phyloP scores from a whole-genome alignment of 164 flowering plant genomes.

The Euptelea pleiosperma region DNA sequence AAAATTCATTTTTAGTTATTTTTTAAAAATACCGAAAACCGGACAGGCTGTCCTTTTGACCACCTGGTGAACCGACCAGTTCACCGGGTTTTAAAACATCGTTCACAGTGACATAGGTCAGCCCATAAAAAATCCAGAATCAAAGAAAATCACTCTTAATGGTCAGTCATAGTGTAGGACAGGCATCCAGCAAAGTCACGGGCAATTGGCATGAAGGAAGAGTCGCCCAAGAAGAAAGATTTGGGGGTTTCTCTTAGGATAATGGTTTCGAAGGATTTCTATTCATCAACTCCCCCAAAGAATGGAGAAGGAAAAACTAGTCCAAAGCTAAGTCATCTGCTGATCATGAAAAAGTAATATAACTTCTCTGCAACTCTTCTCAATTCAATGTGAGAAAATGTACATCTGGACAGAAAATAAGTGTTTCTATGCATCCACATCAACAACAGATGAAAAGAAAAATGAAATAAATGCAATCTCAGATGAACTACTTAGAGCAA shows the following conservation, averaged over 20 bases:
- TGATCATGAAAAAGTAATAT: slow-evolving; percentile 5
- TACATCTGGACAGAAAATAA: neutral
- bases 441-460: neutral
- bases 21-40: too few species aligned
- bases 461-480: neutral
- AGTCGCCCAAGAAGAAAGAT: too few species aligned
- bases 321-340: neutral
- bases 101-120: too few species aligned
- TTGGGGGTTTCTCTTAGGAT: too few species aligned
- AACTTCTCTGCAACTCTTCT: neutral
- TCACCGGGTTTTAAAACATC: too few species aligned
- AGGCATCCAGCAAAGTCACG: neutral
- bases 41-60: too few species aligned
- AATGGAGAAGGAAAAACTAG: neutral
- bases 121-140: too few species aligned
- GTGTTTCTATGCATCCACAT: neutral
- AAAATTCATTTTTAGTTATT: too few species aligned
- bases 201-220: neutral
- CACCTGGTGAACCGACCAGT: too few species aligned
- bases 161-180: neutral
- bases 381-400: neutral
- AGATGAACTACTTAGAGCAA: slow-evolving; percentile 3
- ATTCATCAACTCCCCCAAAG: neutral
- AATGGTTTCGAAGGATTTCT: neutral
- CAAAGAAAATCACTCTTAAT: neutral